Base-by-base conservation (phyloP, 495 filamentous ascomycete genomes). In the Lasiosphaeria miniovina region DNA sequence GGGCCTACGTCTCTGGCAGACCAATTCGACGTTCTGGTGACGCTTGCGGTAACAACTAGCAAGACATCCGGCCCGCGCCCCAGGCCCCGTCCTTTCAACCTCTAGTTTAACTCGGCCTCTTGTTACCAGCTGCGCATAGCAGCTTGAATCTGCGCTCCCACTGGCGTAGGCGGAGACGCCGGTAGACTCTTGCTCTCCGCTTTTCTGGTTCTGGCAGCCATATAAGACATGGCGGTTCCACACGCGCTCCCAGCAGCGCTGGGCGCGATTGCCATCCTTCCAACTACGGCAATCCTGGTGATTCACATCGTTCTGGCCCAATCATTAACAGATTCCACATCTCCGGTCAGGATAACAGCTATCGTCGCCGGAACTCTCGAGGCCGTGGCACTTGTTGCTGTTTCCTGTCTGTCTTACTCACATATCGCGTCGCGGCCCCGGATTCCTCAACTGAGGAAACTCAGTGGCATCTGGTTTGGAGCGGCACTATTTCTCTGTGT, bases 291-390 rank as follows among this genome's bases (percentile, higher is more conserved):
- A 14, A 63, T 69, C 33, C 40, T 80, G 24, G 68, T 68, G 36
- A 65, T 77, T 6, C 73, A 79, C 48, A 67, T 72, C 32, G 67
- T 77, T 36, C 64, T 81, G 33, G 74, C 77, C 7, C 68, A 61
- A 15, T 75, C 70, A 52, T 48, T 70, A 53, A 66, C 68, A 56
- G 54, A 63, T 40, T 60, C 65, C 6, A 43, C 66, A n/a, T 65
- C 73, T 0, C 53, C 75, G 4, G 70, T 73, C 24, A 63, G 66
- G 55, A 61, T 58, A 38, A 69, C 73, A 3, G 74, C 74, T 24
- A 66, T 71, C 34, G 51, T 78, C 34, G 71, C 76, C 32, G 68
- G 67, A 3, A 59, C 70, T 31, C 60, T 74, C 14, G 74, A 81
- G 55, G 60, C 61, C 15, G 40, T 71, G 41, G 66, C 76, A 0